A percentile compares a stretch with the other conserved stretches of the same genome.
These are phyloP conservation scores for Sporothrix humicola DNA, from an alignment of 2,329 filamentous ascomycete species.

Conservation along the genomic window DNA sequence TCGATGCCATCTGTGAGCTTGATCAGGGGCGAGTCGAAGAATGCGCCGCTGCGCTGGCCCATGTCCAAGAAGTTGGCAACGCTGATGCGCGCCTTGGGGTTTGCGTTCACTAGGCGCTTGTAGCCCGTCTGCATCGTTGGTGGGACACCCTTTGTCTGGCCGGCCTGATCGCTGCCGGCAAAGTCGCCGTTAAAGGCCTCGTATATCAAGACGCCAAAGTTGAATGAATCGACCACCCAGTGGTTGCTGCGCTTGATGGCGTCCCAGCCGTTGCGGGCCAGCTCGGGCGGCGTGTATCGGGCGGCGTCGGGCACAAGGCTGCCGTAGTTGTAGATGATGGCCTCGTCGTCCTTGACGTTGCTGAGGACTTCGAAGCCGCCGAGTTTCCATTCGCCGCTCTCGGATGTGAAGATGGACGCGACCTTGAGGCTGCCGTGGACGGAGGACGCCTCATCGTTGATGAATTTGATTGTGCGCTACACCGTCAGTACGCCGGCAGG, in stretches of 20 bases:
- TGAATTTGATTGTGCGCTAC: slow-evolving; percentile 89
- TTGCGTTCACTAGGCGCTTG: slow-evolving; percentile 84
- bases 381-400: slow-evolving; percentile 97
- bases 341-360: slow-evolving; percentile 94
- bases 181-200: slow-evolving; percentile 93
- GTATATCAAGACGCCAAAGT: slow-evolving; percentile 81
- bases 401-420: slow-evolving; percentile 87
- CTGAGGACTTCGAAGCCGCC: slow-evolving; percentile 93
- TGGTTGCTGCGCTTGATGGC: slow-evolving; percentile 81
- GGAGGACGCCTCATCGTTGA: slow-evolving; percentile 90
- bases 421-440: slow-evolving; percentile 87
- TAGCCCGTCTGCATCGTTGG: slow-evolving; percentile 89
- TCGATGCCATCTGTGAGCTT: slow-evolving; percentile 92
- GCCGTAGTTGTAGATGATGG: slow-evolving; percentile 90
- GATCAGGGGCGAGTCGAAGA: slow-evolving; percentile 92
- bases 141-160: slow-evolving; percentile 84
- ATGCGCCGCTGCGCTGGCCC: slow-evolving; percentile 78
- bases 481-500: neutral
- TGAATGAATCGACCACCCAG: slow-evolving; percentile 84
- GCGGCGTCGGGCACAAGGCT: slow-evolving; percentile 84
- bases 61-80: slow-evolving; percentile 88
- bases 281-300: slow-evolving; percentile 85
- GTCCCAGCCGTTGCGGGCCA: slow-evolving; percentile 89
- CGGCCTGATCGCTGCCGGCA: slow-evolving; percentile 75
- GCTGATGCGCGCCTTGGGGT: slow-evolving; percentile 85